phyloP scores from a whole-genome alignment of 2,329 filamentous ascomycete species.

The Aureobasidium namibiae region DNA sequence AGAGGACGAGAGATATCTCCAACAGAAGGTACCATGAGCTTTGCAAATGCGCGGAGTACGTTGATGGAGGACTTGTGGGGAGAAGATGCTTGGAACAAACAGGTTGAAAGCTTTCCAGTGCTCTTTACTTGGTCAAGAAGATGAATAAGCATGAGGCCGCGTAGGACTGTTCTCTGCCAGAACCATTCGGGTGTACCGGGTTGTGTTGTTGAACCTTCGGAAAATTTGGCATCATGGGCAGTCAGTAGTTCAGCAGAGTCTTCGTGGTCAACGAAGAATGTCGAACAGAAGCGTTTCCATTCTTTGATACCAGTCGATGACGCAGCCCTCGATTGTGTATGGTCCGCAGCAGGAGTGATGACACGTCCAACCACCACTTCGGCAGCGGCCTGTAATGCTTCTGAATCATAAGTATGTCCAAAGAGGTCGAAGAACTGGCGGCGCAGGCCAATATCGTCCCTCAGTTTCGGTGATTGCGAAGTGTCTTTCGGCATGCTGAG shows the following conservation, averaged over 20 bases:
- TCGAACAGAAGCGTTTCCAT: conserved; percentile 41
- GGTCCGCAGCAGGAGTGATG: conserved; percentile 7
- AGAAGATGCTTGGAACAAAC: conserved; percentile 46
- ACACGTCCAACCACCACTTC: conserved; percentile 54
- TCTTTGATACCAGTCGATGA: conserved; percentile 13
- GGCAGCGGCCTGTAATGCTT: conserved; percentile 42
- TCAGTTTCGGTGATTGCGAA: conserved; percentile 37
- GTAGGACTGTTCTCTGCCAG: conserved; percentile 49
- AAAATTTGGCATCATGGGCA: not conserved
- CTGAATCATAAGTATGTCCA: conserved; percentile 49
- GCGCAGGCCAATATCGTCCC: conserved; percentile 50
- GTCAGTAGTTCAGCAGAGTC: conserved; percentile 28
- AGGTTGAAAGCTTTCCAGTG: conserved; percentile 27
- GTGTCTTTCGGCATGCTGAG: conserved; percentile 48
- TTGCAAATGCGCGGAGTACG: conserved; percentile 44
- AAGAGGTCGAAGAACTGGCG: conserved; percentile 51
- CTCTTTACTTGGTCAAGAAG: conserved; percentile 49
- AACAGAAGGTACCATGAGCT: conserved; percentile 49
- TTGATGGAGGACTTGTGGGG: conserved; percentile 48
- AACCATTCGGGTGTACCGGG: conserved; percentile 38
- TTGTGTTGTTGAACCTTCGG: conserved; percentile 1
- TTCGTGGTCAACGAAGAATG: conserved; percentile 51
- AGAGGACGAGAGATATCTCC: conserved; percentile 50
- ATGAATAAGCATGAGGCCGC: conserved; percentile 52
- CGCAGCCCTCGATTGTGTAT: not conserved